A percentile compares a stretch with the other conserved stretches of the same genome.
phyloP scores from a whole-genome alignment of 768 basidiomycete species.

The Mrakia blollopis region DNA sequence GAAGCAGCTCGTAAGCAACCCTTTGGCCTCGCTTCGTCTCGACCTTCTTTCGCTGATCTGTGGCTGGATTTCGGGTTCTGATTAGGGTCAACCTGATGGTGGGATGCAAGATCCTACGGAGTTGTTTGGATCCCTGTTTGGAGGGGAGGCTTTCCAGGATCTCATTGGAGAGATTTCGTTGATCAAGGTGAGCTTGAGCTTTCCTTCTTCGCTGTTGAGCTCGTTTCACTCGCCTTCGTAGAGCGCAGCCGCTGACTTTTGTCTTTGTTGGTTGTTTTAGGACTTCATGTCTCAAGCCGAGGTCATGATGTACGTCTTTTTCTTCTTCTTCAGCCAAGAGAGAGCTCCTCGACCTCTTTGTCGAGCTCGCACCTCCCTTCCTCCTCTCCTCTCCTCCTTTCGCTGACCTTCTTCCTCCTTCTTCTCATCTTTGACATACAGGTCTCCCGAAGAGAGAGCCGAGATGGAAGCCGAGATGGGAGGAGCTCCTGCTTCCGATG shows the following conservation, averaged over 20 bases:
- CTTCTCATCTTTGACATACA: not conserved
- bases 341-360: not conserved
- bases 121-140: slow-evolving; percentile 93
- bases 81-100: slow-evolving; percentile 63
- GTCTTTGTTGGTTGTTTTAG: not conserved
- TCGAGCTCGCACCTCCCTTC: not conserved
- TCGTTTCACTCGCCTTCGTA: too few relatives aligned
- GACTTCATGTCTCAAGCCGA: slow-evolving; percentile 33
- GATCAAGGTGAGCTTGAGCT: slow-evolving; percentile 57
- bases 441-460: slow-evolving; percentile 77
- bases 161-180: slow-evolving; percentile 87
- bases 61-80: not conserved
- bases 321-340: not conserved
- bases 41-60: not conserved
- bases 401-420: not conserved
- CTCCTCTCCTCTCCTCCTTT: not conserved
- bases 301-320: slow-evolving; percentile 30
- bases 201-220: not conserved
- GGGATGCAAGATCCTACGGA: slow-evolving; percentile 87
- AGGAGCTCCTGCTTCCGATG: slow-evolving; percentile 41
- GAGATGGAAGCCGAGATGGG: slow-evolving; percentile 73
- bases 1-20: slow-evolving; percentile 61
- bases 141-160: slow-evolving; percentile 72
- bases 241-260: too few relatives aligned
- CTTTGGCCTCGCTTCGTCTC: not conserved